phyloP scores from a whole-genome alignment of 345 rosid species.

The Ailanthus altissimus region DNA sequence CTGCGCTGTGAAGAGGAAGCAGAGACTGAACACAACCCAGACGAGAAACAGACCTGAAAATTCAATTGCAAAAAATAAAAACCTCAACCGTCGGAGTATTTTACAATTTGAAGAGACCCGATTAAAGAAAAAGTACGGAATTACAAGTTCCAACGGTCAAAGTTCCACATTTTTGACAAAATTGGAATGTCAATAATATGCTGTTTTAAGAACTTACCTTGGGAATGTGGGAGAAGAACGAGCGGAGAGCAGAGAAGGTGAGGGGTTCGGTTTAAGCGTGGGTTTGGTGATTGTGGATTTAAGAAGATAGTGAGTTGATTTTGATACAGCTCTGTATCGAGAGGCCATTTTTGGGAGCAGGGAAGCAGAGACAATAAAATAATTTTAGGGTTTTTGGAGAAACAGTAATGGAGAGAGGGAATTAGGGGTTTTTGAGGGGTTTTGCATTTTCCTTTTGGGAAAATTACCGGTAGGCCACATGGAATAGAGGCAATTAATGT shows the following conservation, averaged over 20 bases:
- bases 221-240: constrained; percentile 48
- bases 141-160: background rate
- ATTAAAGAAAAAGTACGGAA: background rate
- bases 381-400: constrained; percentile 28
- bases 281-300: constrained; percentile 61
- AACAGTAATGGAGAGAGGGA: background rate
- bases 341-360: constrained; percentile 55
- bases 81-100: background rate
- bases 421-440: constrained; percentile 22
- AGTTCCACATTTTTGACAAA: background rate
- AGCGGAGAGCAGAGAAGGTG: constrained; percentile 41
- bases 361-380: background rate
- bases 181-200: background rate
- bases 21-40: constrained; percentile 77
- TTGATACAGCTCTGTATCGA: constrained; percentile 68
- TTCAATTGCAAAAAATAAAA: constrained; percentile 6
- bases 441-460: background rate
- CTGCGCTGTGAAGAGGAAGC: constrained; percentile 78
- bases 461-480: background rate
- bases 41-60: constrained; percentile 61
- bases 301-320: constrained; percentile 51
- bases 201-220: constrained; percentile 36
- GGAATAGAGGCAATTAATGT: background rate
- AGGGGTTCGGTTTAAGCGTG: constrained; percentile 38
- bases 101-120: constrained; percentile 12